These are phyloP conservation scores for Lactifluus piperatus DNA, from an alignment of 768 basidiomycete species.

Conservation along the genomic window DNA sequence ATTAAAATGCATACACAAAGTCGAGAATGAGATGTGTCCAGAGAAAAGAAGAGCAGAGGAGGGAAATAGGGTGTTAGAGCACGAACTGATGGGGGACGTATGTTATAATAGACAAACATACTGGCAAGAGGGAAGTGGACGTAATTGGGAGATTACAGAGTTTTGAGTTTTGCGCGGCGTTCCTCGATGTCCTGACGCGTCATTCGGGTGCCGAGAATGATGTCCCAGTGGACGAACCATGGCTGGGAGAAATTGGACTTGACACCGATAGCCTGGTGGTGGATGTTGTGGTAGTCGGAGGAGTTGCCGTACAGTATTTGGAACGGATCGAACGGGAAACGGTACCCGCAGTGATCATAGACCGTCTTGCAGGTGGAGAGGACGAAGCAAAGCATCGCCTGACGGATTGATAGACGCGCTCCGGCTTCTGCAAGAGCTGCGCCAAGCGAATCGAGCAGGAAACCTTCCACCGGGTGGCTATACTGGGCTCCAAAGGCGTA, in stretches of 20 bases:
- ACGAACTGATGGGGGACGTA: neutral
- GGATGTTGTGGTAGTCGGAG: slow-evolving; percentile 96
- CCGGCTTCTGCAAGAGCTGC: slow-evolving; percentile 65
- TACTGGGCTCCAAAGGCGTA: slow-evolving; percentile 96
- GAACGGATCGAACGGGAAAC: slow-evolving; percentile 83
- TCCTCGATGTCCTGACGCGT: slow-evolving; percentile 56
- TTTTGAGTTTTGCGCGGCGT: slow-evolving; percentile 26
- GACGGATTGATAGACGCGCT: slow-evolving; percentile 65
- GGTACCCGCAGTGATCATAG: slow-evolving; percentile 92
- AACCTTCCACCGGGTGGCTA: slow-evolving; percentile 94
- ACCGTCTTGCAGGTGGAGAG: slow-evolving; percentile 88
- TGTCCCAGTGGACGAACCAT: slow-evolving; percentile 94
- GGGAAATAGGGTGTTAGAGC: neutral
- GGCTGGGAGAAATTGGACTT: slow-evolving; percentile 95
- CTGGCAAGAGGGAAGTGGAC: too few species aligned
- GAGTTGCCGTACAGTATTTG: slow-evolving; percentile 83
- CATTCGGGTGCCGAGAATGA: slow-evolving; percentile 75
- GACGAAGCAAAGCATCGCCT: slow-evolving; percentile 75
- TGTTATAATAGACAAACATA: neutral
- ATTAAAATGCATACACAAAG: neutral
- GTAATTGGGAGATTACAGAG: neutral
- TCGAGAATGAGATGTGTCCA: neutral
- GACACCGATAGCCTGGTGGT: slow-evolving; percentile 88
- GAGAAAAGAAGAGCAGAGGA: neutral
- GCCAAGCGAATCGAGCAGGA: slow-evolving; percentile 80